Evolutionary conservation across 345 rosid genomes (phyloP), one percentile per base, ranked within the genome.

Genomic region (Combretum micranthum): DNA sequence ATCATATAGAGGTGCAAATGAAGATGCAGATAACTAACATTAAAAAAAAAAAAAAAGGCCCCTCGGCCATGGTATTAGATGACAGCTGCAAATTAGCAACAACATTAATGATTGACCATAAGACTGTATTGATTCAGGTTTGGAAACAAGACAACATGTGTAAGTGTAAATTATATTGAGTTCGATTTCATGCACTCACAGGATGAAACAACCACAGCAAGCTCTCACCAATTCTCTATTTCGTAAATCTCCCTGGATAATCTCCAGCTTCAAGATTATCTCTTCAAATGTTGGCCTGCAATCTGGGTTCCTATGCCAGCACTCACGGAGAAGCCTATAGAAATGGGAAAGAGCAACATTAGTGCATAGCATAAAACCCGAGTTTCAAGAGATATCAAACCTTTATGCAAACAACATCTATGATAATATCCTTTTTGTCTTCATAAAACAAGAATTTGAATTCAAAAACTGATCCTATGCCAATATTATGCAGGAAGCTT

Each of bases 281-380:
- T 78, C 82, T 63, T 72, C 83, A 22, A 83, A 80, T 12, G 82
- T 76, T 2, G 89, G 86, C 54, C 89, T 68, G 61, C 78, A 69
- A 47, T 80, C 86, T 23, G 83, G 82, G 53, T 77, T 78, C 64
- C 72, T 83, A 57, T 83, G 89, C 89, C 89, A 83, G 56, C 89
- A 83, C 16, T 74, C 83, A 60, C 59, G 62, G 26, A 83, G 80
- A 64, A 83, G 86, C 74, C 89, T 83, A 59, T 49, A 55, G 60
- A 17, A 68, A 49, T 3, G 20, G 48, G 22, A 13, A 53, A 46
- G 23, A 20, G 21, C 46, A 13, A 44, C 20, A 32, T 59, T 13
- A 22, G 44, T 47, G 3, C 3, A 12, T 17, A 1, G 10, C 18
- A 15, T 37, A 2, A n/a, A 20, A 26, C 52, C 13, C 39, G 39